A percentile compares a stretch with the other conserved stretches of the same genome.
Evolutionary conservation across 805 yeast species (phyloP).

Genomic region (Candida sanyiensis): DNA sequence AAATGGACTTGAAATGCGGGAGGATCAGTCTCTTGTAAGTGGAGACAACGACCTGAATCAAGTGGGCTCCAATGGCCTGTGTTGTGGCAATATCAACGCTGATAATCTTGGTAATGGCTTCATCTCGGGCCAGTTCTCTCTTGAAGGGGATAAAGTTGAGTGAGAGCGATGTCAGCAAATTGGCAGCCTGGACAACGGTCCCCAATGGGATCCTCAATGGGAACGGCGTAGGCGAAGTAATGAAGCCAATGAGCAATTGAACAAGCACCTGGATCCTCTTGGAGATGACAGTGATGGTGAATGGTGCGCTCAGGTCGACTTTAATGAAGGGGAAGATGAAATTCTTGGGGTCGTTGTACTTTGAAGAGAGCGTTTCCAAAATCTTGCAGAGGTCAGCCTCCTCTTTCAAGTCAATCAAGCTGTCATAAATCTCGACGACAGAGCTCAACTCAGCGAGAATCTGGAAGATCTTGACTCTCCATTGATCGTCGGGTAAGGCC

Average conservation of each 20-base stretch:
- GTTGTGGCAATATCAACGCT: conserved; percentile 37
- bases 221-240: conserved; percentile 48
- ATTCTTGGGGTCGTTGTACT: conserved; percentile 18
- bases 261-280: conserved; percentile 44
- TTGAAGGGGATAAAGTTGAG: conserved; percentile 49
- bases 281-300: conserved; percentile 45
- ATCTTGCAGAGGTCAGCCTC: conserved; percentile 44
- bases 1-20: conserved; percentile 45
- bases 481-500: conserved; percentile 35
- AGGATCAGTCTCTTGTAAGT: conserved; percentile 31
- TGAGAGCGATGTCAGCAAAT: conserved; percentile 51
- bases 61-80: conserved; percentile 39
- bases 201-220: conserved; percentile 63
- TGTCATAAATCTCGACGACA: conserved; percentile 49
- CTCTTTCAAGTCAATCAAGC: conserved; percentile 50
- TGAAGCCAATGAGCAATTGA: conserved; percentile 39
- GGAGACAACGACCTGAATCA: conserved; percentile 30
- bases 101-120: conserved; percentile 40
- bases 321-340: conserved; percentile 42
- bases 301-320: conserved; percentile 55
- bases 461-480: conserved; percentile 42
- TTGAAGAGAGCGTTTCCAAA: conserved; percentile 36
- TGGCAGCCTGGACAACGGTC: conserved; percentile 42
- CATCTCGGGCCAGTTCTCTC: conserved; percentile 52
- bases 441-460: conserved; percentile 50